Base-by-base conservation (phyloP, 2,329 filamentous ascomycete species). In the Chrysoporthe cubensis region DNA sequence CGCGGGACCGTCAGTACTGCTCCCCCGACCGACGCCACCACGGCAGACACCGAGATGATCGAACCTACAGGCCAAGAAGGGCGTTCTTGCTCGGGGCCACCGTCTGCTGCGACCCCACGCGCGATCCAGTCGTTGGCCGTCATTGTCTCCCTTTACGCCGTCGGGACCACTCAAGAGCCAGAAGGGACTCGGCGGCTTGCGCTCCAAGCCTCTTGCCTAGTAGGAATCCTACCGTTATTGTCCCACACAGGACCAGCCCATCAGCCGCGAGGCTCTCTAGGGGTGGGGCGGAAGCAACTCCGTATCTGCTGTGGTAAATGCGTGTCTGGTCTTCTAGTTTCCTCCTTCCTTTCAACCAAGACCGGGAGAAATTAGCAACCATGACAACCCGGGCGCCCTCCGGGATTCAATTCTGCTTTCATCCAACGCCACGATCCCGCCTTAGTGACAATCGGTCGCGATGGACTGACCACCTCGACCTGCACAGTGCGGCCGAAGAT, bases 371-470 rank as follows among this genome's bases (percentile, higher is more conserved):
- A 56, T 62, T 34, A 62, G 57, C 65, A 58, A 52, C 58, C 37
- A 57, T 54, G 62, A 44, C 34, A 34, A 65, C 52, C 66, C 50
- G 52, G 54, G 40, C 40, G 21, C 32, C 57, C 44, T 66, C 40
- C 64, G 42, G 46, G 32, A 37, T 48, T 57, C 50, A 61, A 50
- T 56, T 65, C 43, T 58, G 64, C 62, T 69, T 62, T 44, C 65
- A 62, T 43, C 65, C 62, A 56, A 52, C 67, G 67, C 67, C 65
- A 67, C 61, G 43, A 65, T 67, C 60, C 54, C 61, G 65, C 57
- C 61, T 64, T 59, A 67, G 65, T 40, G 44, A 32, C 32, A 21
- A 44, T 34, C 50, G n/a, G 8, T 8, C 4, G 37, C 11, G 21
- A 21, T 52, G 50, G 58, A 48, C n/a, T n/a, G 43, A 7, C 14